Percentiles rank a stretch among this genome's conserved stretches.
Evolutionary conservation across 805 yeast species (phyloP).

Genomic region (Kazachstania kunashirensis): DNA sequence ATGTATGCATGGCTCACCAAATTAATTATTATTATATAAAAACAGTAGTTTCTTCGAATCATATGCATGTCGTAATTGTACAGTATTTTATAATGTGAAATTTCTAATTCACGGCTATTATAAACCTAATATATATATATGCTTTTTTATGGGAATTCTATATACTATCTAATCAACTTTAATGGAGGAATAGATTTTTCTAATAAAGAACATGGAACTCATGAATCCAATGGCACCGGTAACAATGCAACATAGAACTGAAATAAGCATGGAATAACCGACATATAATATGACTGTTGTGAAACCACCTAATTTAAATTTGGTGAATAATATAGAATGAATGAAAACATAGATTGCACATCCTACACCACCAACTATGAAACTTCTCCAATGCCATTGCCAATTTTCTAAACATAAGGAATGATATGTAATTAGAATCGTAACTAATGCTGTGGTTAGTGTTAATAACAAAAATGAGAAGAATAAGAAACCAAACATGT

Average conservation of each 20-base stretch:
- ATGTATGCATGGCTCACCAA: no score
- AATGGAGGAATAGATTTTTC: constrained; percentile 72
- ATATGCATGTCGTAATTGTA: no score
- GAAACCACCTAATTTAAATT: constrained; percentile 60
- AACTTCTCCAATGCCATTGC: constrained; percentile 96
- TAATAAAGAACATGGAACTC: constrained; percentile 61
- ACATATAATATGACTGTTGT: constrained; percentile 69
- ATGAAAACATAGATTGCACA: constrained; percentile 75
- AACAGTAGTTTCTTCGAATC: no score
- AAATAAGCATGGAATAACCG: constrained; percentile 71
- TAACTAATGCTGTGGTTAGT: constrained; percentile 68
- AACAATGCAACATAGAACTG: constrained; percentile 61
- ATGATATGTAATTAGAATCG: constrained; percentile 73
- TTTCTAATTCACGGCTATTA: no score
- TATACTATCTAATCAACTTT: constrained; percentile 68
- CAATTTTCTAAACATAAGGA: constrained; percentile 84
- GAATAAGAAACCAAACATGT: constrained; percentile 95
- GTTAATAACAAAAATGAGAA: constrained; percentile 80
- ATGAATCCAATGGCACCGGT: constrained; percentile 86
- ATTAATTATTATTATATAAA: no score
- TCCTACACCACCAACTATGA: constrained; percentile 86
- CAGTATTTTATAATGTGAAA: no score
- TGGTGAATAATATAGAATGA: constrained; percentile 69
- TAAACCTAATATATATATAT: no score
- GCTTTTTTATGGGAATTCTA: no score